A percentile compares a stretch with the other conserved stretches of the same genome.
Evolutionary conservation across 257 asterid genomes (phyloP).

Genomic region (Solanum appendiculatum): DNA sequence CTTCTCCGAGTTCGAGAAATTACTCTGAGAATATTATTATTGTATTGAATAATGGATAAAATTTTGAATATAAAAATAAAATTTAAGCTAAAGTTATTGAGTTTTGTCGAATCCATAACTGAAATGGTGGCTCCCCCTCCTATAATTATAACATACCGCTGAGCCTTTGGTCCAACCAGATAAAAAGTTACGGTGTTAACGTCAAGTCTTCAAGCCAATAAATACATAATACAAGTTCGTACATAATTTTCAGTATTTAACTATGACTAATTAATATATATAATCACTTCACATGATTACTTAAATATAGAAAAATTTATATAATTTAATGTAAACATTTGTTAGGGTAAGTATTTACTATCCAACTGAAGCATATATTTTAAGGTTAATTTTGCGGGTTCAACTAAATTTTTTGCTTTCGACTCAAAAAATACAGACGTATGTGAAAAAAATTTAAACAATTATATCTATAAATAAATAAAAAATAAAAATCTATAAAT

Average conservation of each 20-base stretch:
- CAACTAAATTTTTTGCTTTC: background rate
- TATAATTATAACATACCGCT: background rate
- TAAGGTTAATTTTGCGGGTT: background rate
- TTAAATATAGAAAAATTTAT: background rate
- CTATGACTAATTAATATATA: background rate
- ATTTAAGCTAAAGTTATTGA: too few species aligned
- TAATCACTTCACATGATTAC: background rate
- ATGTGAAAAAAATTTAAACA: background rate
- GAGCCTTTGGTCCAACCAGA: background rate
- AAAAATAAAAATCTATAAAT: too few species aligned
- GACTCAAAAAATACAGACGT: background rate
- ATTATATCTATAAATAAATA: background rate
- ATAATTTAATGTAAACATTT: background rate
- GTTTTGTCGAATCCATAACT: background rate
- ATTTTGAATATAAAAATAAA: too few species aligned
- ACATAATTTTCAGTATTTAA: background rate
- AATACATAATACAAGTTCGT: background rate
- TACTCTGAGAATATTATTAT: too few species aligned
- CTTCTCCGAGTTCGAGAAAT: background rate
- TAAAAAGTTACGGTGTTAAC: background rate
- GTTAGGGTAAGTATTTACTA: background rate
- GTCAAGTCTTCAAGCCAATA: background rate
- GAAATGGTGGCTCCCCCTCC: background rate
- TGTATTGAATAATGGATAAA: too few species aligned
- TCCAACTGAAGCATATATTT: background rate